A percentile compares a stretch with the other conserved stretches of the same genome.
phyloP scores from a whole-genome alignment of 2,329 filamentous ascomycete species.

The Plectosphaerella cucumerina region DNA sequence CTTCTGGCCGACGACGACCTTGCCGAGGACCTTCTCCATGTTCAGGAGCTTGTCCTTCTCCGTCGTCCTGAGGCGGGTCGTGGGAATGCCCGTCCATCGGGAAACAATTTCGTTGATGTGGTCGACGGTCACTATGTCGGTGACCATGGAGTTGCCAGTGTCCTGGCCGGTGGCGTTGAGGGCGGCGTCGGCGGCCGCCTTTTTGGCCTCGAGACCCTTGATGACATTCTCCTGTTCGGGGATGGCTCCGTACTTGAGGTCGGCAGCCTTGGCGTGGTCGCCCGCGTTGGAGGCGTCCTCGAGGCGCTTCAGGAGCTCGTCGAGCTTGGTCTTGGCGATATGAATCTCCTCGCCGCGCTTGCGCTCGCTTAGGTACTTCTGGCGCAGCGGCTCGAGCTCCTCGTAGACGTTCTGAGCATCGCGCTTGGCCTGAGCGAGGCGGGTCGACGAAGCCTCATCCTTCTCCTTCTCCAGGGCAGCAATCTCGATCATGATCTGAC shows the following conservation, averaged over 20 bases:
- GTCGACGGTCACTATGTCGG: slow-evolving; percentile 90
- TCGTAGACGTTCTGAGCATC: slow-evolving; percentile 94
- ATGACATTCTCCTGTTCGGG: slow-evolving; percentile 84
- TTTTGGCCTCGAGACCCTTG: slow-evolving; percentile 74
- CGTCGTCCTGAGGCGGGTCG: slow-evolving; percentile 87
- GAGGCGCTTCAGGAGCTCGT: slow-evolving; percentile 83
- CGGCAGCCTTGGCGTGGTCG: slow-evolving; percentile 82
- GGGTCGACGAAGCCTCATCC: slow-evolving; percentile 83
- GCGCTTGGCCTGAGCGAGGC: slow-evolving; percentile 77
- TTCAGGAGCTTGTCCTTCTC: slow-evolving; percentile 98
- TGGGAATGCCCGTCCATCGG: slow-evolving; percentile 96
- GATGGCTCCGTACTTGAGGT: slow-evolving; percentile 95
- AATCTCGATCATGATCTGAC: slow-evolving; percentile 95
- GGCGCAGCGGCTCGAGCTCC: slow-evolving; percentile 83
- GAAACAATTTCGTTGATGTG: slow-evolving; percentile 99
- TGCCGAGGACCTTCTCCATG: slow-evolving; percentile 84
- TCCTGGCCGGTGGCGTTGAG: slow-evolving; percentile 54
- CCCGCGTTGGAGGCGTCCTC: slow-evolving; percentile 88
- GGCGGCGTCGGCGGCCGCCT: slow-evolving; percentile 71
- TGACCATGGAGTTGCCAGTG: slow-evolving; percentile 69
- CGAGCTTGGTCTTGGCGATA: slow-evolving; percentile 90
- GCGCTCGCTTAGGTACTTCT: slow-evolving; percentile 95
- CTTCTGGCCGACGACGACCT: slow-evolving; percentile 87
- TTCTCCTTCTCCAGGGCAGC: slow-evolving; percentile 91
- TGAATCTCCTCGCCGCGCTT: slow-evolving; percentile 87